phyloP scores from a whole-genome alignment of 768 basidiomycete genomes.

The Serendipita sp. region DNA sequence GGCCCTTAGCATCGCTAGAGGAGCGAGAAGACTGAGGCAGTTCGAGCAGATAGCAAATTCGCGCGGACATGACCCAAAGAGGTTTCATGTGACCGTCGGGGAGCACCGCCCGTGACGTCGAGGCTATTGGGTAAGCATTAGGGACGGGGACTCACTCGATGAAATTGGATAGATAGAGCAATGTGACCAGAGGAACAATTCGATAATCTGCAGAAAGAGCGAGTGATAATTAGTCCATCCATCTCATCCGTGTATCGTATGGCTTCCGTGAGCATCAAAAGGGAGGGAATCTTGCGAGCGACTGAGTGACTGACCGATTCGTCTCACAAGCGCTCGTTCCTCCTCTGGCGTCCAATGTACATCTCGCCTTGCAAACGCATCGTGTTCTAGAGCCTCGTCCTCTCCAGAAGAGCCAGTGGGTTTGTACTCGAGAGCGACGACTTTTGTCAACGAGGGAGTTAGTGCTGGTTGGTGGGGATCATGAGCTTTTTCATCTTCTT shows the following conservation, averaged over 20 bases:
- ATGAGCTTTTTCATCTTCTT: too few species aligned
- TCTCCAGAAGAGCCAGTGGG: background rate
- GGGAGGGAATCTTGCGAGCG: too few species aligned
- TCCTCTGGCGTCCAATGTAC: slow-evolving; percentile 8
- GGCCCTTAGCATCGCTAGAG: background rate
- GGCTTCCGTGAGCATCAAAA: too few species aligned
- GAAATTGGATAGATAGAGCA: slow-evolving; percentile 13
- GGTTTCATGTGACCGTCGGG: background rate
- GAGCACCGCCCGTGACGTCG: background rate
- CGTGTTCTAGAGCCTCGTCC: background rate
- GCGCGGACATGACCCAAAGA: background rate
- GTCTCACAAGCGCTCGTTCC: slow-evolving; percentile 11
- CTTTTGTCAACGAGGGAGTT: too few species aligned
- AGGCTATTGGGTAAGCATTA: background rate
- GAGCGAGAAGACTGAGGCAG: too few species aligned
- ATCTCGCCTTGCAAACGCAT: background rate
- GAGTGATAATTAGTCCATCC: too few species aligned
- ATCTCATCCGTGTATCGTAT: too few species aligned
- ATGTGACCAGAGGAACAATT: slow-evolving; percentile 12
- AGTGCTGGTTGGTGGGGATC: too few species aligned
- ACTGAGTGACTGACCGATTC: slow-evolving; percentile 8
- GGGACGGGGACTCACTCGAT: slow-evolving; percentile 11
- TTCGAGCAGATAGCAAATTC: too few species aligned
- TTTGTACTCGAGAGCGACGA: too few species aligned
- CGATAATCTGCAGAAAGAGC: slow-evolving; percentile 6